Evolutionary conservation across 768 basidiomycete species (phyloP).

Genomic region (Pulveroboletus frians): DNA sequence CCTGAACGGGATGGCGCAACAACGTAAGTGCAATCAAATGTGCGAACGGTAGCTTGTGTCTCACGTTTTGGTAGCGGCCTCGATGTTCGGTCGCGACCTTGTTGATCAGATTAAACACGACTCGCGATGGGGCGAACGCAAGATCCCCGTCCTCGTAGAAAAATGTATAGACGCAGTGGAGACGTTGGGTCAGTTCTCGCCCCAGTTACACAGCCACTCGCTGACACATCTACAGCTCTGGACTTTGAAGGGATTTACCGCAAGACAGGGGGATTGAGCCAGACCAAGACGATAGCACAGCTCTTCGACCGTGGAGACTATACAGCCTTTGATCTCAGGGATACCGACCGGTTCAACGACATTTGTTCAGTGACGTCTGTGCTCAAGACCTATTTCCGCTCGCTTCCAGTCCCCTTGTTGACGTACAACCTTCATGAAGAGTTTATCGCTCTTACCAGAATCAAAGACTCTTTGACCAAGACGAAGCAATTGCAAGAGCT

Average conservation of each 20-base stretch:
- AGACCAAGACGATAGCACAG: constrained; percentile 89
- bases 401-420: constrained; percentile 85
- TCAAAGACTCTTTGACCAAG: constrained; percentile 60
- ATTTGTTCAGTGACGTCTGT: constrained; percentile 96
- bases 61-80: constrained; percentile 50
- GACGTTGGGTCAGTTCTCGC: constrained; percentile 53
- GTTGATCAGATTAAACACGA: constrained; percentile 77
- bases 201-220: background rate
- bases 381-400: constrained; percentile 92
- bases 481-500: constrained; percentile 58
- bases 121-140: constrained; percentile 50
- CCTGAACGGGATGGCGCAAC: constrained; percentile 22
- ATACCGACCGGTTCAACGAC: constrained; percentile 91
- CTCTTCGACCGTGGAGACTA: constrained; percentile 94
- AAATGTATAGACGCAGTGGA: constrained; percentile 97
- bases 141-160: constrained; percentile 84
- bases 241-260: constrained; percentile 98
- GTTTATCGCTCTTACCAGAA: constrained; percentile 73
- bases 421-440: constrained; percentile 89
- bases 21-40: constrained; percentile 6
- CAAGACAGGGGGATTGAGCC: constrained; percentile 90
- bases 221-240: constrained; percentile 50
- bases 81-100: constrained; percentile 91
- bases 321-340: constrained; percentile 78
- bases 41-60: constrained; percentile 12